Base-by-base conservation (phyloP, 768 basidiomycete genomes). In the Dioszegia crocea region DNA sequence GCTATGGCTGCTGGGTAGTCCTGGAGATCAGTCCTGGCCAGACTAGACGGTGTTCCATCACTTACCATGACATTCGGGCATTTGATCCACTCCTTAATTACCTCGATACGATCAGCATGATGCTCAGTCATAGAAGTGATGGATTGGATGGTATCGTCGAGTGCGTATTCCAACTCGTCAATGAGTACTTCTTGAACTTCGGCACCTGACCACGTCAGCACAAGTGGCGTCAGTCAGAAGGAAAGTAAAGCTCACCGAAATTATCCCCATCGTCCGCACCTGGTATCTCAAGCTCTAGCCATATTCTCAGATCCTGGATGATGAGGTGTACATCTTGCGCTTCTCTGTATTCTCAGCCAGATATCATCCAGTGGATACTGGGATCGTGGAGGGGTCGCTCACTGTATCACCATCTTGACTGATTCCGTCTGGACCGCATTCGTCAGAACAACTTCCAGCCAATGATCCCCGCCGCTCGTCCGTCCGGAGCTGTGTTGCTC, bases 271-370 rank as follows among this genome's bases (percentile, higher is more conserved):
- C 71, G 43, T 73, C 71, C 26, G 66, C 61, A 8, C 68, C 45
- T 16, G 71, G 71, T 17, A 70, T 61, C 36, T 73, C 71, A 31
- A 68, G 54, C 26, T 70, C 60, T 5, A 73, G 56, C 71, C 71
- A 73, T 12, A 65, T 50, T 21, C 61, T 33, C 11, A 73, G 59
- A 50, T 73, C 68, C 29, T 59, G 45, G 3, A 29, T 6, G 21
- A 69, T 26, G 49, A 64, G 29, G 36, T 61, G 54, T 6, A 70
- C 51, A 12, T 65, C 68, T 59, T 64, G 60, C 16, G 54, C 27
- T 49, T 73, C 71, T n/a, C 71, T 70, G 36, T 38, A 38, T 38
- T 17, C 36, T 9, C 17, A 9, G 17, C 10, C 36, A 9, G 36
- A 38, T 38, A 38, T 9, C 36, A 38, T 9, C 36, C 9, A 38